phyloP scores from a whole-genome alignment of 768 basidiomycete genomes.

The Coprinopsis marcescibilis region DNA sequence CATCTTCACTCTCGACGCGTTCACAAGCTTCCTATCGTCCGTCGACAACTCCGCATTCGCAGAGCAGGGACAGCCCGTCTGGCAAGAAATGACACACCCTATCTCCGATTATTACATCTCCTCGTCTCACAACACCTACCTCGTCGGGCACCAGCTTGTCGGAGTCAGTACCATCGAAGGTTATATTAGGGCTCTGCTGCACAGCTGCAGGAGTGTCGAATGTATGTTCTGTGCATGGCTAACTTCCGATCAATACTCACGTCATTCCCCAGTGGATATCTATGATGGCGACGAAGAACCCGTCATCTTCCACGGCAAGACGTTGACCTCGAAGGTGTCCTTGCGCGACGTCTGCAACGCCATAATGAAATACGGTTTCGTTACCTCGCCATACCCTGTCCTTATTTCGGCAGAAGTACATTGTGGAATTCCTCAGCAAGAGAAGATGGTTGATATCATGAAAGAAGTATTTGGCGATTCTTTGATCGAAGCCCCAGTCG shows the following conservation, averaged over 20 bases:
- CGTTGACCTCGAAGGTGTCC: slow-evolving; percentile 78
- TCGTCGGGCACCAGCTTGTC: slow-evolving; percentile 80
- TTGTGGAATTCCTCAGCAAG: slow-evolving; percentile 75
- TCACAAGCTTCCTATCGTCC: slow-evolving; percentile 78
- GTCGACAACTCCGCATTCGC: slow-evolving; percentile 59
- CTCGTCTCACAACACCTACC: slow-evolving; percentile 88
- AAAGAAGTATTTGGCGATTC: slow-evolving; percentile 39
- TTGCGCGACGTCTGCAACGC: slow-evolving; percentile 78
- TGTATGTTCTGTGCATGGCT: slow-evolving; percentile 40
- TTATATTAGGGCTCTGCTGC: slow-evolving; percentile 86
- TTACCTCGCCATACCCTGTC: slow-evolving; percentile 85
- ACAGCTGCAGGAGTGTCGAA: slow-evolving; percentile 91
- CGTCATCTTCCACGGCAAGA: slow-evolving; percentile 84
- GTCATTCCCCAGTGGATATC: slow-evolving; percentile 67
- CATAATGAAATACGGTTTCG: slow-evolving; percentile 85
- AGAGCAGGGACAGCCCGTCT: slow-evolving; percentile 37
- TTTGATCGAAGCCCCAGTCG: slow-evolving; percentile 33
- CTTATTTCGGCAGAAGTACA: slow-evolving; percentile 93
- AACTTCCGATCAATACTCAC: not conserved
- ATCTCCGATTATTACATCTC: slow-evolving; percentile 87
- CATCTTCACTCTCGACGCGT: slow-evolving; percentile 51
- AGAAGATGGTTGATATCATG: slow-evolving; percentile 73
- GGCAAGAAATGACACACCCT: slow-evolving; percentile 87
- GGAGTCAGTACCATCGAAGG: slow-evolving; percentile 89
- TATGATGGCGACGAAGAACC: slow-evolving; percentile 87